Percentiles rank a stretch among this genome's conserved stretches.
These are phyloP conservation scores for Pichia sp. DNA, from an alignment of 1,139 yeast genomes.

Conservation along the genomic window DNA sequence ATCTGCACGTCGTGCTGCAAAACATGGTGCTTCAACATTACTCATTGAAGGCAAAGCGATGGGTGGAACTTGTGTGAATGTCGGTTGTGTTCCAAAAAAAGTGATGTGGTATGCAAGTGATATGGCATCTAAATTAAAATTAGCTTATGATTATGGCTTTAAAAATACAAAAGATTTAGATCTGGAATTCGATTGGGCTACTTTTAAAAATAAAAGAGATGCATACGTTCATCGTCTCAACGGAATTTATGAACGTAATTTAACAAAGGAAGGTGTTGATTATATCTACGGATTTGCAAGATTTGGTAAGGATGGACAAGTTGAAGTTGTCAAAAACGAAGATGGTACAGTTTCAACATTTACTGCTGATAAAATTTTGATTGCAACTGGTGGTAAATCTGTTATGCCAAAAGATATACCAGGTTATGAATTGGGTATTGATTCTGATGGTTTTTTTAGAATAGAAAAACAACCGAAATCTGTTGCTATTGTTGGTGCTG, in stretches of 20 bases:
- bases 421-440: conserved; percentile 78
- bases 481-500: conserved; percentile 96
- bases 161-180: conserved; percentile 31
- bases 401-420: conserved; percentile 61
- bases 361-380: conserved; percentile 74
- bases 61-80: conserved; percentile 99
- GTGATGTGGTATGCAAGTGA: conserved; percentile 98
- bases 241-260: conserved; percentile 86
- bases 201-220: conserved; percentile 79
- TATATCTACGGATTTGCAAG: conserved; percentile 82
- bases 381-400: conserved; percentile 94
- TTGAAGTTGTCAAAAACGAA: conserved; percentile 65
- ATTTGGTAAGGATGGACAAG: conserved; percentile 63
- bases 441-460: conserved; percentile 88
- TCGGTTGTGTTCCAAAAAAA: conserved; percentile 98
- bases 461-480: conserved; percentile 76
- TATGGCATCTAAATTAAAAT: conserved; percentile 64
- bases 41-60: conserved; percentile 72
- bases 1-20: conserved; percentile 92
- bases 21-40: conserved; percentile 83
- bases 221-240: conserved; percentile 82
- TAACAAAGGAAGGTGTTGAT: conserved; percentile 84
- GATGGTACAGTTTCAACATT: conserved; percentile 47
- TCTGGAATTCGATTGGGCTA: conserved; percentile 65
- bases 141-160: conserved; percentile 80